Evolutionary conservation across 331 rosid genomes (phyloP), one percentile per base, ranked within the genome.

Genomic region (Saraca asoca): DNA sequence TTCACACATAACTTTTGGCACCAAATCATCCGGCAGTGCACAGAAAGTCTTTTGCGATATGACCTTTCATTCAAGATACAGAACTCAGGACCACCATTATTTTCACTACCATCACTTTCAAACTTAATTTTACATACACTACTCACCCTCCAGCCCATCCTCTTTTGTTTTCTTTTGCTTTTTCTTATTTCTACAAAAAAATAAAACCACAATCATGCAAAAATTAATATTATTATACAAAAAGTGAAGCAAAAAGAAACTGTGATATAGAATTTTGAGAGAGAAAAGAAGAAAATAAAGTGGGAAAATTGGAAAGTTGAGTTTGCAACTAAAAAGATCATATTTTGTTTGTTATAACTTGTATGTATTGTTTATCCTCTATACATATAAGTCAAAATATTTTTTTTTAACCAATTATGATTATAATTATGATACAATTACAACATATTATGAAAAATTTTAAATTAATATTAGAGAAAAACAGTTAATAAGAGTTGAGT

Each of bases 1-100:
- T 63, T 72, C 70, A 53, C 46, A 45, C 42, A 64, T 64, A 54
- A 63, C 41, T 54, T 72, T 72, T 45, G 41, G 53, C 59, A 55
- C 77, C 71, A 73, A 64, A 64, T 64, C 66, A 55, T 2, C 71
- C 66, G 45, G 71, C 77, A 73, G 24, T 55, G 71, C 60, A 44
- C 70, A 45, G 48, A 37, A 72, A 73, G 71, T 73, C 66, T 45
- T 46, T 14, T 46, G 71, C 9, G 60, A 73, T 24, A 34, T 55
- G 71, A 64, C 71, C 17, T 35, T 10, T 42, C n/a, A 42, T 12
- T 2, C 46, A 42, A 8, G 41, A 37, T 12, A 3, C 13, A 42
- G 0, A 8, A 39, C 56, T 35, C 59, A 55, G 12, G 77, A 72
- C 71, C 71, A 72, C 77, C 37, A 17, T 44, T 53, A 55, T 45